phyloP scores from a whole-genome alignment of 1,284 basidiomycete genomes.

The Sanghuangporus sanghuang region DNA sequence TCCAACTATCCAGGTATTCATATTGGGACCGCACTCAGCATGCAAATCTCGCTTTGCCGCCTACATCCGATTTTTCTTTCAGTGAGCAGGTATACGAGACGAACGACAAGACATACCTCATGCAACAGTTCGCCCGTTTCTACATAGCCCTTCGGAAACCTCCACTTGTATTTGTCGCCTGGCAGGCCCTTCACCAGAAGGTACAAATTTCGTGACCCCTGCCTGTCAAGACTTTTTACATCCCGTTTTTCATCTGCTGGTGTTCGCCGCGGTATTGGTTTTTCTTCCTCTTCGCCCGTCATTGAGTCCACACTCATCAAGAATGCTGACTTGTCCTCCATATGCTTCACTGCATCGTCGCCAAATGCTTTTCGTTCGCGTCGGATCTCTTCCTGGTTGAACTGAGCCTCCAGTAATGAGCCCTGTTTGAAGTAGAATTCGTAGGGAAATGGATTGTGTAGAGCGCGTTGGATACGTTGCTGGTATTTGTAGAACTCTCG shows the following conservation, averaged over 20 bases:
- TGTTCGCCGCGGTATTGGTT: constrained; percentile 53
- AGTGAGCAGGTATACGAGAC: not conserved
- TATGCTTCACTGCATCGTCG: constrained; percentile 51
- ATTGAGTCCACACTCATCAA: constrained; percentile 26
- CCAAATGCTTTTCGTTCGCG: constrained; percentile 73
- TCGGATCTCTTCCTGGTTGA: constrained; percentile 66
- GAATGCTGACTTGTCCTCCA: constrained; percentile 43
- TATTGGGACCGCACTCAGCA: constrained; percentile 62
- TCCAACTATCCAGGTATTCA: constrained; percentile 82
- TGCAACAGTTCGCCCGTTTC: constrained; percentile 64
- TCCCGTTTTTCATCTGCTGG: constrained; percentile 59
- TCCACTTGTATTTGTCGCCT: constrained; percentile 60
- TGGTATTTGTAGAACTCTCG: constrained; percentile 86
- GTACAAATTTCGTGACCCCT: constrained; percentile 83
- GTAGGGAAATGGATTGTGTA: constrained; percentile 85
- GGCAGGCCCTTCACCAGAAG: constrained; percentile 61
- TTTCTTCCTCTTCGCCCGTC: constrained; percentile 52
- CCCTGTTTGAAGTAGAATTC: constrained; percentile 97
- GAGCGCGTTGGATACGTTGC: constrained; percentile 73
- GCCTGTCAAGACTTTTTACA: constrained; percentile 74
- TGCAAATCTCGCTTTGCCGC: constrained; percentile 65
- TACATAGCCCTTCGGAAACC: constrained; percentile 71
- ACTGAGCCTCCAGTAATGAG: constrained; percentile 80
- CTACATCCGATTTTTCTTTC: constrained; percentile 30
- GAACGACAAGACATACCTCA: constrained; percentile 40